These are phyloP conservation scores for Murraya paniculata DNA, from an alignment of 345 rosid species.

Conservation along the genomic window DNA sequence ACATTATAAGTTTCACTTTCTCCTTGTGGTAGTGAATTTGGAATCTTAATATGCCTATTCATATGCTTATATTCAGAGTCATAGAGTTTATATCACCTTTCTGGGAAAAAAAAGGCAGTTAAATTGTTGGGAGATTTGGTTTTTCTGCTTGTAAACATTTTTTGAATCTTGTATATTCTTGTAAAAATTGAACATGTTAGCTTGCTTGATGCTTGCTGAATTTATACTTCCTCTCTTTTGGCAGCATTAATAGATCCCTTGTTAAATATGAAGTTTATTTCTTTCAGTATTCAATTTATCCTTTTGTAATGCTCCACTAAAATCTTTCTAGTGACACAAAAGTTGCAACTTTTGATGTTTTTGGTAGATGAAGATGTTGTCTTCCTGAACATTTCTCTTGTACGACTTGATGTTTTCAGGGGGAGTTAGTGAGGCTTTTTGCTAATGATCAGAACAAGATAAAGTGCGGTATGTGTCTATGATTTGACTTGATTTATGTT, in stretches of 20 bases:
- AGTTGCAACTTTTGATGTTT: not conserved
- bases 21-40: not conserved
- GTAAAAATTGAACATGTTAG: not conserved
- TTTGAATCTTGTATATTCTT: not conserved
- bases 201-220: not conserved
- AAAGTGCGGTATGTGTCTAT: constrained; percentile 72
- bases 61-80: not conserved
- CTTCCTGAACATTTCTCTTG: constrained; percentile 9
- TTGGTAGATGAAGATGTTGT: constrained; percentile 2
- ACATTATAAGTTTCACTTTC: not conserved
- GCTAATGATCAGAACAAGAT: constrained; percentile 94
- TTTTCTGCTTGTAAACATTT: not conserved
- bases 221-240: not conserved
- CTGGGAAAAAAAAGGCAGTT: not conserved
- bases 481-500: constrained; percentile 3
- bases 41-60: not conserved
- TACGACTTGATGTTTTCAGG: constrained; percentile 44
- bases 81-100: not conserved
- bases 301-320: not conserved
- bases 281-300: too few species aligned
- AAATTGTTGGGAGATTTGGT: not conserved
- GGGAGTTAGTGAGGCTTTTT: constrained; percentile 80
- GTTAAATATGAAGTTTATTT: too few species aligned
- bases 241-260: constrained; percentile 1
- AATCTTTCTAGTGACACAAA: not conserved